Evolutionary conservation across 2,329 filamentous ascomycete species (phyloP), one percentile per base, ranked within the genome.

Genomic region (Fusarium phyllophilum): DNA sequence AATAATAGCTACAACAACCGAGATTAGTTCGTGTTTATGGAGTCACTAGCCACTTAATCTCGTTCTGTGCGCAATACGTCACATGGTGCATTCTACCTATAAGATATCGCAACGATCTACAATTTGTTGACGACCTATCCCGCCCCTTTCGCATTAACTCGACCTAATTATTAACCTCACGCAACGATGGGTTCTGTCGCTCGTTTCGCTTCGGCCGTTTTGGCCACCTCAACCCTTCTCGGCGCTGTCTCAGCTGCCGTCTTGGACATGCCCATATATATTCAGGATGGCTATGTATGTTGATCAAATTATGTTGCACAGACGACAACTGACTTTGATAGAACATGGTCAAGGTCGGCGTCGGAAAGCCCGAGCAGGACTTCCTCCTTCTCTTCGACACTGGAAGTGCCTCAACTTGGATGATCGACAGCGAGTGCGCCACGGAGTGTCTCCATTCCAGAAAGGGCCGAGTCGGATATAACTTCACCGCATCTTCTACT

Each of bases 341-440:
- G 72, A 41, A 58, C 51, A 39, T 74, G 63, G 68, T 75, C 0
- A 12, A 75, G 10, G 24, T 75, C 2, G 38, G 36, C 6, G 57
- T 70, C 7, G 82, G 82, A 44, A 81, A 78, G 8, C 82, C 82
- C 0, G 42, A 72, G 15, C 71, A 78, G 52, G 69, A 62, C 1
- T 77, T 79, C 62, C 68, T 72, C 3, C 75, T 84, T 10, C 64
- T 76, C 17, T 83, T 82, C 63, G 81, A 83, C 67, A 83, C 81
- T 0, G 82, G 82, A 29, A 82, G 80, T 59, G 62, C 81, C 4
- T 79, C 82, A 1, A 60, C 81, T 2, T 83, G 82, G 81, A 75
- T 82, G 10, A 63, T 81, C 41, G 79, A 80, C 36, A 54, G 29
- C 24, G 62, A 57, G 18, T 82, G 78, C 68, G 75, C 77, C 10